Conservation (phyloP, 1,284 basidiomycete species). For the Polyporus tsugae region DNA sequence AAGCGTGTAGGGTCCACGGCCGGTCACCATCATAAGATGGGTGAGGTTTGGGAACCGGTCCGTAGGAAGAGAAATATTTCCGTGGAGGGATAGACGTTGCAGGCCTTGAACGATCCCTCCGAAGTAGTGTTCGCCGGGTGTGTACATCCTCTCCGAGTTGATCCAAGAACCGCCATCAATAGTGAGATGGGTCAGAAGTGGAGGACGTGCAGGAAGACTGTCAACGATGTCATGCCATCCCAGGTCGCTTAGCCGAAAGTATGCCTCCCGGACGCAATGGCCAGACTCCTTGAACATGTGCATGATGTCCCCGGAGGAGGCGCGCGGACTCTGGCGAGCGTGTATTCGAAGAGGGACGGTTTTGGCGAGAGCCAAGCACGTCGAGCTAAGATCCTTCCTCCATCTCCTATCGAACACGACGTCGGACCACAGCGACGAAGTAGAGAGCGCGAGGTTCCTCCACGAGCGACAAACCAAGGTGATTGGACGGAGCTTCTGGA, state of each 20-base stretch:
- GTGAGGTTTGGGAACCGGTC: constrained; percentile 7
- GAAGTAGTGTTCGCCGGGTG: neutral
- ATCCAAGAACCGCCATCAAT: neutral
- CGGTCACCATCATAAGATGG: neutral
- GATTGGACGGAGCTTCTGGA: neutral
- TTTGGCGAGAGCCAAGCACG: neutral
- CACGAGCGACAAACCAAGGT: neutral
- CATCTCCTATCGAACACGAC: neutral
- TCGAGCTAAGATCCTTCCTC: neutral
- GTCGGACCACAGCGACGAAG: neutral
- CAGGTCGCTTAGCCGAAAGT: neutral
- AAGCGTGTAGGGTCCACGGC: no score
- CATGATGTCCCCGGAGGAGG: neutral
- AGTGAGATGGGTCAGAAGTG: neutral
- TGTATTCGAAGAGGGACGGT: neutral
- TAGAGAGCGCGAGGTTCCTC: neutral
- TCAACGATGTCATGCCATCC: neutral
- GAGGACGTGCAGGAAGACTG: neutral
- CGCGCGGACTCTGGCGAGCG: neutral
- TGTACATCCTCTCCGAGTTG: neutral
- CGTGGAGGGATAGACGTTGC: neutral
- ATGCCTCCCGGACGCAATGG: neutral
- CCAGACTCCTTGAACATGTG: neutral
- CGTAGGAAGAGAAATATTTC: neutral
- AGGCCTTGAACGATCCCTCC: neutral